Evolutionary conservation across 371 early-diverging fungal genomes (phyloP).

Genomic region (Mortierella sp.): DNA sequence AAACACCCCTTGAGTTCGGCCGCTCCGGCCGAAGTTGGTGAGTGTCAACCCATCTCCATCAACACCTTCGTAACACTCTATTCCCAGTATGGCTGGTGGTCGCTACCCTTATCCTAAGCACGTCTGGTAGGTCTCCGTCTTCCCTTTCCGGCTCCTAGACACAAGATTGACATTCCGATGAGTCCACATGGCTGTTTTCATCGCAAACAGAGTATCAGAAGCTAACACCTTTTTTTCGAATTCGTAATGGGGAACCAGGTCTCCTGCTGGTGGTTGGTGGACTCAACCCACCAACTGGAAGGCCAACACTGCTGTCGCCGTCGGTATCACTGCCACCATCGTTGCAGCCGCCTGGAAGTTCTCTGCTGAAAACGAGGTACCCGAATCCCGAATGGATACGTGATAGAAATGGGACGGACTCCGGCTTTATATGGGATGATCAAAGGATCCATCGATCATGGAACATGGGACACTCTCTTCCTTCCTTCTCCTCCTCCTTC

Average conservation of each 20-base stretch:
- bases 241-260: constrained; percentile 50
- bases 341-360: constrained; percentile 75
- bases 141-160: not conserved
- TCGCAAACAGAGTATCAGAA: not conserved
- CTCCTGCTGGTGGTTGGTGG: constrained; percentile 93
- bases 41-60: constrained; percentile 4
- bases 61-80: constrained; percentile 4
- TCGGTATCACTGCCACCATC: constrained; percentile 71
- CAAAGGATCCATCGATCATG: no score
- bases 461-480: no score
- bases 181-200: not conserved
- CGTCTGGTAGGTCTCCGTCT: constrained; percentile 56
- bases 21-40: not conserved
- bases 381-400: not conserved
- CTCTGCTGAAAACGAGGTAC: constrained; percentile 87
- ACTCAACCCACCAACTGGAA: constrained; percentile 84
- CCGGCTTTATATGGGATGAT: no score
- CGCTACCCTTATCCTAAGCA: constrained; percentile 66
- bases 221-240: not conserved
- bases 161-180: not conserved
- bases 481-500: no score
- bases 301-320: constrained; percentile 79
- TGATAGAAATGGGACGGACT: no score
- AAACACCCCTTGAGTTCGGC: constrained; percentile 8
- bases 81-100: constrained; percentile 55